Evolutionary conservation across 805 yeast genomes (phyloP), one percentile per base, ranked within the genome.

Genomic region (Pichia nanzhaoensis): DNA sequence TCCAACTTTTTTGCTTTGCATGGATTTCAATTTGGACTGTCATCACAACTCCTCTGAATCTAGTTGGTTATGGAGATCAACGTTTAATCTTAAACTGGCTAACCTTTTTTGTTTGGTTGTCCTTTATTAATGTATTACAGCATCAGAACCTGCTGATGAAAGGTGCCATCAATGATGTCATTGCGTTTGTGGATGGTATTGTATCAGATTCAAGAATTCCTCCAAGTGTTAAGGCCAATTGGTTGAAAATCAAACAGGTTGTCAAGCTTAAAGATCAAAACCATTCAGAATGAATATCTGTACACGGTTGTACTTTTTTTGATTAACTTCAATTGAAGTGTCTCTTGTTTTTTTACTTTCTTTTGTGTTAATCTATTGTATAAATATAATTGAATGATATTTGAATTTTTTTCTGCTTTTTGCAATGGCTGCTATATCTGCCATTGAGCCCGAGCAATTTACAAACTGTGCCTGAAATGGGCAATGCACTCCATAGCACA

Each of bases 101-200:
- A 42, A 70, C 78, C 3, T 67, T 84, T 28, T 56, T 77, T 31
- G 58, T 72, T 9, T 83, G 79, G 59, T 59, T 75, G 12, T 46
- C 77, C 12, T 90, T 90, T 67, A 71, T 88, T 64, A 85, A 85
- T 64, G 63, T 83, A 46, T 78, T 95, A 64, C 85, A 71, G 60
- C 95, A 87, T 59, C 80, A 78, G 53, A 83, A 93, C 3, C 69
- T 77, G 27, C 80, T 79, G 67, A 82, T 88, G 45, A 81, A 86
- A 65, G 55, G 39, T n/a, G 51, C 47, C 4, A 44, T 51, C 10
- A 42, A 46, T 36, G 32, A 24, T 6, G 21, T 51, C 5, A 35
- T 46, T 13, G 37, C 48, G 5, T 22, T 27, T 4, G 18, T 44
- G 4, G 50, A 82, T 59, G 78, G 82, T 20, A 45, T 78, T 10